These are phyloP conservation scores for Rhytidiadelphus loreus DNA, from an alignment of 225 moss, liverwort and hornwort genomes.

Conservation along the genomic window DNA sequence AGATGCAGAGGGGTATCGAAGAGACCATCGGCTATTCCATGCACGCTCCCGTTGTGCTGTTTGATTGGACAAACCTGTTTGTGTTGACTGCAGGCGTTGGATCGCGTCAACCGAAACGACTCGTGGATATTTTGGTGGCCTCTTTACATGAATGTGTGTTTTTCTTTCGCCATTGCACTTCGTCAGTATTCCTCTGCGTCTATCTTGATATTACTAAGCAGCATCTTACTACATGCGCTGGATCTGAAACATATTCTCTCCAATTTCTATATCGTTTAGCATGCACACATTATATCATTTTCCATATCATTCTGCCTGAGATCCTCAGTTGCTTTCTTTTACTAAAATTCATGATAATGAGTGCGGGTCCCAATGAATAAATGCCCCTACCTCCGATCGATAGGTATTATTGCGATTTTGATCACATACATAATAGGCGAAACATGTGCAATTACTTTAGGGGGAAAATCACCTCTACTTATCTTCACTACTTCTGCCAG, in stretches of 20 bases:
- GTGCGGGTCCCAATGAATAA: neutral
- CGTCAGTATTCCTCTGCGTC: neutral
- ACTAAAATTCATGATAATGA: too few species aligned
- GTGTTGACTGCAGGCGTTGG: slow-evolving; percentile 34
- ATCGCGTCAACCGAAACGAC: slow-evolving; percentile 63
- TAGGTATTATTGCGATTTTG: neutral
- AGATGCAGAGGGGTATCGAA: neutral
- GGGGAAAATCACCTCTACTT: too few species aligned
- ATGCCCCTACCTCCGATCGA: neutral
- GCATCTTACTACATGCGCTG: neutral
- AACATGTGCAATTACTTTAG: too few species aligned
- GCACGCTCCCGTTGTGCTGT: neutral
- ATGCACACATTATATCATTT: neutral
- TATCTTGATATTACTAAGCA: neutral
- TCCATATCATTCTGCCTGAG: neutral
- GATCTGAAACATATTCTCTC: neutral
- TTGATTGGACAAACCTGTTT: neutral
- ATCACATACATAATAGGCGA: neutral
- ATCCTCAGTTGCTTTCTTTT: neutral
- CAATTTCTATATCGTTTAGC: neutral
- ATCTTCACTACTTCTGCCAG: too few species aligned
- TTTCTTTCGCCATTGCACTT: neutral
- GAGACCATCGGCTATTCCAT: neutral
- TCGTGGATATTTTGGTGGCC: slow-evolving; percentile 84
- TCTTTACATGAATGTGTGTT: slow-evolving; percentile 57